A percentile compares a stretch with the other conserved stretches of the same genome.
These are phyloP conservation scores for Leptographium lundbergii DNA, from an alignment of 2,329 filamentous ascomycete species.

Conservation along the genomic window DNA sequence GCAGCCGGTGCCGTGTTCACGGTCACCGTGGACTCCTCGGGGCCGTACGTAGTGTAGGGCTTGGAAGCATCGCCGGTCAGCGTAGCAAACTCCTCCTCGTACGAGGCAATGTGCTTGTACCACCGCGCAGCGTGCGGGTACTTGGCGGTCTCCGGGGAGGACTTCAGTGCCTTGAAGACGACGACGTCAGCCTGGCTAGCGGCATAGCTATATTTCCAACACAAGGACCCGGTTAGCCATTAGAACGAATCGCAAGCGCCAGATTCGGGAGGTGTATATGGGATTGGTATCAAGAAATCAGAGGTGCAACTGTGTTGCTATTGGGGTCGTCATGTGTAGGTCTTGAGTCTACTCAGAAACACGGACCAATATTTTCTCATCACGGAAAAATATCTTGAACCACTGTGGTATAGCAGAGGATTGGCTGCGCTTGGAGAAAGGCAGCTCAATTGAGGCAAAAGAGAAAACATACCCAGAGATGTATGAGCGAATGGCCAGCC, in stretches of 20 bases:
- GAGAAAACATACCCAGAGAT: slow-evolving; percentile 56
- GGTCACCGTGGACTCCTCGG: slow-evolving; percentile 63
- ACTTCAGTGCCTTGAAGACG: slow-evolving; percentile 79
- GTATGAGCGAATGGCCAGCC: slow-evolving; percentile 58
- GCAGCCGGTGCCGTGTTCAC: slow-evolving; percentile 69
- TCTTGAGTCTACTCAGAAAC: slow-evolving; percentile 79
- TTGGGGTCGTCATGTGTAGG: slow-evolving; percentile 60
- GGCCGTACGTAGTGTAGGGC: slow-evolving; percentile 82
- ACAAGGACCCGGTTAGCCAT: neutral
- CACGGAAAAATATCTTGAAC: slow-evolving; percentile 24
- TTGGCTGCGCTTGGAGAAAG: neutral
- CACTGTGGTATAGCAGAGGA: slow-evolving; percentile 25
- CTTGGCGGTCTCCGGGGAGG: slow-evolving; percentile 66
- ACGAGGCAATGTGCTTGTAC: slow-evolving; percentile 97
- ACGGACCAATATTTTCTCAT: slow-evolving; percentile 78
- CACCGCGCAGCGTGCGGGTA: slow-evolving; percentile 91
- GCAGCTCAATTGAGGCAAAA: neutral
- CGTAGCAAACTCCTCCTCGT: slow-evolving; percentile 81
- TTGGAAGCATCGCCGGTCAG: slow-evolving; percentile 86
- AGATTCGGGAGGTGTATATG: neutral
- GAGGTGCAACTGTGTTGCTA: slow-evolving; percentile 54
- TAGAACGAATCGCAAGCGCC: neutral
- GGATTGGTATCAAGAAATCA: slow-evolving; percentile 29
- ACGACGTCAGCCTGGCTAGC: slow-evolving; percentile 94
- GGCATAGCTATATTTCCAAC: slow-evolving; percentile 27